These are phyloP conservation scores for Cercospora zeina DNA, from an alignment of 2,329 filamentous ascomycete genomes.

Conservation along the genomic window DNA sequence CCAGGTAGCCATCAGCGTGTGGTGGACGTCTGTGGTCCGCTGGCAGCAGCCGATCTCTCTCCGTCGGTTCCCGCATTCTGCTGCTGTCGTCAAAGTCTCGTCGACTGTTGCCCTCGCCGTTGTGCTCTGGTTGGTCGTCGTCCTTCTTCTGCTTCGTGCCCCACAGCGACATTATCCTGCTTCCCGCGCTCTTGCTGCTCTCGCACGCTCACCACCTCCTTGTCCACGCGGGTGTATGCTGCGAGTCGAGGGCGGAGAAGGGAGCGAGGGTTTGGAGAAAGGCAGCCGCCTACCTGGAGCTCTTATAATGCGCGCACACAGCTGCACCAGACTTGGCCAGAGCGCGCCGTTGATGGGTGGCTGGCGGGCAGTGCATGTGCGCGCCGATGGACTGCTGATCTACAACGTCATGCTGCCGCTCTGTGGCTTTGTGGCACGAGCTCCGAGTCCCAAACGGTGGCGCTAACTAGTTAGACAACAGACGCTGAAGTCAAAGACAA, in stretches of 20 bases:
- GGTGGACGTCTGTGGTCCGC: constrained; percentile 52
- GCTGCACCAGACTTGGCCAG: neutral
- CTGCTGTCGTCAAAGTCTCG: constrained; percentile 28
- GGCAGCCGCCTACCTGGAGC: constrained; percentile 8
- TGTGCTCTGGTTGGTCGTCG: constrained; percentile 42
- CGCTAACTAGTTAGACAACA: constrained; percentile 13
- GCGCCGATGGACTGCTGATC: constrained; percentile 1
- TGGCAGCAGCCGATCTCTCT: constrained; percentile 68
- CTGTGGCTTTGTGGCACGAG: constrained; percentile 26
- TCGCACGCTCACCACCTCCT: constrained; percentile 9
- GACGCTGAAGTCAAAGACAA: constrained; percentile 11
- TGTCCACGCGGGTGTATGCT: neutral
- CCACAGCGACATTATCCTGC: constrained; percentile 56
- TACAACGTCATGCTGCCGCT: constrained; percentile 6
- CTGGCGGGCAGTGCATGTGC: constrained; percentile 17
- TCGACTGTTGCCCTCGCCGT: constrained; percentile 31
- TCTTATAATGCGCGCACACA: neutral
- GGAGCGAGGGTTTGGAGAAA: neutral
- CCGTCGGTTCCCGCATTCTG: constrained; percentile 52
- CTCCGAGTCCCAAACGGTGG: constrained; percentile 14
- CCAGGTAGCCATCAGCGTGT: constrained; percentile 67
- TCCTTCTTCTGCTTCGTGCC: constrained; percentile 52
- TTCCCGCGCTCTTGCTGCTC: constrained; percentile 16
- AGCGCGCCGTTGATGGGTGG: constrained; percentile 12
- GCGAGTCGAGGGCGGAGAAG: neutral